Evolutionary conservation across 2,329 filamentous ascomycete species (phyloP).

Genomic region (Fusarium heterosporum): DNA sequence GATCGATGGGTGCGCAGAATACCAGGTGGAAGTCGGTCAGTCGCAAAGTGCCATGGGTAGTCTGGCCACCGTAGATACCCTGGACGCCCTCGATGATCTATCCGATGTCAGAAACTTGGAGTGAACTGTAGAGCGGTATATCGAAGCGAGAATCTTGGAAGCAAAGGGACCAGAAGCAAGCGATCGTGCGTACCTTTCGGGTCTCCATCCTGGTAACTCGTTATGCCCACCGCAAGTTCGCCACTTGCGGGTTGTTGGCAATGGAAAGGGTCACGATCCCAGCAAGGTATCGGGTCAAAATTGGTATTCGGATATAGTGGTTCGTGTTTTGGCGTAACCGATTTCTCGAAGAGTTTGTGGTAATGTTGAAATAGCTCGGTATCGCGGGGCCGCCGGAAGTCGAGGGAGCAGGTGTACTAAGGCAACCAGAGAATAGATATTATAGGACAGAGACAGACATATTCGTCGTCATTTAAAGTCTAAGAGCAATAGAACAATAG

Average conservation of each 20-base stretch:
- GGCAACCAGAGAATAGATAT: conserved; percentile 17
- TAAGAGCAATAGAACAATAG: neutral
- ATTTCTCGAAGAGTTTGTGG: conserved; percentile 5
- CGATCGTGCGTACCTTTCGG: conserved; percentile 52
- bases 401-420: conserved; percentile 30
- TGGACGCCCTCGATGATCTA: conserved; percentile 69
- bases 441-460: conserved; percentile 39
- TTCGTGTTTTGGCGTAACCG: neutral
- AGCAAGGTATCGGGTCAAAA: neutral
- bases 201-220: conserved; percentile 53
- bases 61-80: conserved; percentile 69
- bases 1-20: conserved; percentile 59
- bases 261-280: neutral
- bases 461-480: conserved; percentile 5
- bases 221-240: conserved; percentile 8
- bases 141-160: neutral
- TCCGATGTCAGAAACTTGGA: conserved; percentile 34
- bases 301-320: neutral
- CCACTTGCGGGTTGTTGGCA: neutral
- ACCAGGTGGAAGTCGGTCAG: conserved; percentile 73
- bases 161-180: conserved; percentile 4
- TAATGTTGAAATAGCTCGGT: conserved; percentile 14
- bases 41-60: conserved; percentile 67
- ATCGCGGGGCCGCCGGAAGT: conserved; percentile 30
- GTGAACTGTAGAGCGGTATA: neutral